Conservation (phyloP, 1,284 basidiomycete species). For the Mycosarcoma mackinlayi region DNA sequence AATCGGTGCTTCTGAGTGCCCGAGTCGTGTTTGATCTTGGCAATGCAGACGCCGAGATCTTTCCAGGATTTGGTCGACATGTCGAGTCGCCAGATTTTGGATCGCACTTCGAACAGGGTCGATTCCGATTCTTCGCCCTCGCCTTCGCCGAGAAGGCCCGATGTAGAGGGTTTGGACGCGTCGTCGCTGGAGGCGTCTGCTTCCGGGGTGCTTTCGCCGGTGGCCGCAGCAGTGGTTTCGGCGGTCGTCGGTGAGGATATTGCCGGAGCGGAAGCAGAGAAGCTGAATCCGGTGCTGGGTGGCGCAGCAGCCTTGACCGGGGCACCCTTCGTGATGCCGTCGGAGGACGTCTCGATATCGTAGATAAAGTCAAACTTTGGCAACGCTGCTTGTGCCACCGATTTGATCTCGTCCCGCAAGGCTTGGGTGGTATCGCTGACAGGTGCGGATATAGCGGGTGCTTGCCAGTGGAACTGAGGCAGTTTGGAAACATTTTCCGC, state of each 20-base stretch:
- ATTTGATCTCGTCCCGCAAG: constrained; percentile 38
- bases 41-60: constrained; percentile 59
- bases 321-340: background rate
- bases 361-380: constrained; percentile 43
- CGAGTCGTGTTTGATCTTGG: constrained; percentile 55
- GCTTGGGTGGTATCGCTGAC: constrained; percentile 9
- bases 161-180: constrained; percentile 20
- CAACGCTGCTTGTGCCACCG: constrained; percentile 29
- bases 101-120: constrained; percentile 48
- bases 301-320: background rate
- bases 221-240: background rate
- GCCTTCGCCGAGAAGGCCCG: constrained; percentile 51
- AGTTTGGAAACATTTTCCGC: constrained; percentile 24
- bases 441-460: constrained; percentile 1
- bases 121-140: constrained; percentile 62
- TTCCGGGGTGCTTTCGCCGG: background rate
- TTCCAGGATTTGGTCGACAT: constrained; percentile 47
- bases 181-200: constrained; percentile 5
- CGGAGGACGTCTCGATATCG: constrained; percentile 20
- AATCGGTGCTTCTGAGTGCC: constrained; percentile 47
- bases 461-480: constrained; percentile 35
- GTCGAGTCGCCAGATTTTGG: constrained; percentile 62
- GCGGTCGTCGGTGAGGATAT: constrained; percentile 1
- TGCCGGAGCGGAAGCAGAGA: constrained; percentile 6
- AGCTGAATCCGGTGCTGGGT: constrained; percentile 21